Percentiles rank a stretch among this genome's conserved stretches.
These are phyloP conservation scores for Ceratocystiopsis sp. DNA, from an alignment of 2,329 filamentous ascomycete genomes.

Conservation along the genomic window DNA sequence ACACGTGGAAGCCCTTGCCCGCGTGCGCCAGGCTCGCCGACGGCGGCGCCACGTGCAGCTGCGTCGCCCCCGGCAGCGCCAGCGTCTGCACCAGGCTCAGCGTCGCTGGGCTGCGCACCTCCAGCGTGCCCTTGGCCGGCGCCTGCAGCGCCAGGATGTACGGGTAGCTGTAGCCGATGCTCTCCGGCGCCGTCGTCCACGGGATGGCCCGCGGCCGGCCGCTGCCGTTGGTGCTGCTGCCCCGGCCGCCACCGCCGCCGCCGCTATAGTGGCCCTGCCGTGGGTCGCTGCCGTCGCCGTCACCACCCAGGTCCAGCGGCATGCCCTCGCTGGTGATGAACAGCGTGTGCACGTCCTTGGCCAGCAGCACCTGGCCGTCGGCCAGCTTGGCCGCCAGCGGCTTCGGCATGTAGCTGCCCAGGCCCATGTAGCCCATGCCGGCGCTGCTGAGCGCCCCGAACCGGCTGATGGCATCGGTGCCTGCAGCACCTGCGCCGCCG, in stretches of 20 bases:
- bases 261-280: too few species aligned
- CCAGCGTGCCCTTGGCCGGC: conserved; percentile 62
- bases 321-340: conserved; percentile 79
- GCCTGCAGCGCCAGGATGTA: conserved; percentile 74
- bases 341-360: conserved; percentile 91
- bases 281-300: too few species aligned
- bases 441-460: conserved; percentile 72
- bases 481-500: background rate
- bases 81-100: conserved; percentile 80
- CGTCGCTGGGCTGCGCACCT: conserved; percentile 85
- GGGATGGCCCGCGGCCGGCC: conserved; percentile 78
- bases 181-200: conserved; percentile 76
- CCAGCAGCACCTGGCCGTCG: conserved; percentile 75
- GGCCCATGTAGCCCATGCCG: conserved; percentile 88
- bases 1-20: conserved; percentile 87
- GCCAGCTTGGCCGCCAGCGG: conserved; percentile 70
- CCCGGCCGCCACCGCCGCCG: too few species aligned
- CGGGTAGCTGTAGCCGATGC: conserved; percentile 90
- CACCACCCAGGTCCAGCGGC: conserved; percentile 19
- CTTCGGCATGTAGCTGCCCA: conserved; percentile 80
- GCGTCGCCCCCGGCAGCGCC: conserved; percentile 60
- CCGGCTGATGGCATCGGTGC: conserved; percentile 37
- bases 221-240: too few species aligned
- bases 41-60: conserved; percentile 81
- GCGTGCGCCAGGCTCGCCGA: conserved; percentile 90